Evolutionary conservation across 805 yeast genomes (phyloP).

Genomic region (Candida schatavii): DNA sequence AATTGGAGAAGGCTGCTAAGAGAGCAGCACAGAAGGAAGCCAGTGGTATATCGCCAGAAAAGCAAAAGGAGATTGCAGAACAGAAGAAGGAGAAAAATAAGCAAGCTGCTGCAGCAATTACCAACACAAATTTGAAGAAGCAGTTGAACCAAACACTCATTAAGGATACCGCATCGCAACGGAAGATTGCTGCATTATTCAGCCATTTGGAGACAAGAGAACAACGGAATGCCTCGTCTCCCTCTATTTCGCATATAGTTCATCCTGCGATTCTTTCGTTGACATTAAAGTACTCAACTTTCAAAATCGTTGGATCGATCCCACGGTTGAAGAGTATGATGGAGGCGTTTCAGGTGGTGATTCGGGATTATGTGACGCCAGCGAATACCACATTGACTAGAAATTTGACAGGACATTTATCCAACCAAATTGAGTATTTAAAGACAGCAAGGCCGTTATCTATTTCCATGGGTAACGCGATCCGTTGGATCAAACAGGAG

Average conservation of each 20-base stretch:
- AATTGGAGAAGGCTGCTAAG: constrained; percentile 87
- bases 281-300: constrained; percentile 77
- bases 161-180: constrained; percentile 32
- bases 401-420: constrained; percentile 80
- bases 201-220: constrained; percentile 79
- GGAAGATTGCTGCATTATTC: constrained; percentile 63
- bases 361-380: constrained; percentile 80
- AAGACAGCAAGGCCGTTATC: constrained; percentile 89
- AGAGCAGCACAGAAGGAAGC: constrained; percentile 84
- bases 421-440: constrained; percentile 89
- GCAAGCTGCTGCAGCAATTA: constrained; percentile 38
- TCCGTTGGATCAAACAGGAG: constrained; percentile 94
- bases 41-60: constrained; percentile 51
- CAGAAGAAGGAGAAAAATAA: constrained; percentile 42
- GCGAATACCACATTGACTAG: constrained; percentile 80
- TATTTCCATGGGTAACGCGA: constrained; percentile 96
- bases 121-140: constrained; percentile 51
- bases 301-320: constrained; percentile 85
- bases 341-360: constrained; percentile 76
- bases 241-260: constrained; percentile 61
- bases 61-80: constrained; percentile 39
- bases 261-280: constrained; percentile 83
- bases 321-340: constrained; percentile 84
- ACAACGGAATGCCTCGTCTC: constrained; percentile 62
- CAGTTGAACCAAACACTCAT: constrained; percentile 51